Conservation (phyloP, 2,329 filamentous ascomycete genomes). For the Ophiocordyceps australis region DNA sequence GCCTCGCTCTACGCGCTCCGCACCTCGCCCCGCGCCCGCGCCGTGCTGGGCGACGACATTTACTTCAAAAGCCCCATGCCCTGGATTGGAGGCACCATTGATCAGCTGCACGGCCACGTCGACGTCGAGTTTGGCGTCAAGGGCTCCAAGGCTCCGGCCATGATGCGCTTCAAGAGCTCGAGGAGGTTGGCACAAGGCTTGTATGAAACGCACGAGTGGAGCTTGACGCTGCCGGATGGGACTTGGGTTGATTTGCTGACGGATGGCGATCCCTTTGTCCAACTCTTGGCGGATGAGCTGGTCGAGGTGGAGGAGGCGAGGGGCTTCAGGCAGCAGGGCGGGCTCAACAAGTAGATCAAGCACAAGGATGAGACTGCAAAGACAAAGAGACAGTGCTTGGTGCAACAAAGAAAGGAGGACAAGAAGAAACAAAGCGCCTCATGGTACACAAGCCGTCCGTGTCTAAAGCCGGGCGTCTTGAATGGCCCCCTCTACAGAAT, state of each 20-base stretch:
- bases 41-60: conserved; percentile 69
- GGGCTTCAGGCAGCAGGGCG: conserved; percentile 32
- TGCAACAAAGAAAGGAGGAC: not conserved
- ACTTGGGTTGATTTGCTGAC: conserved; percentile 50
- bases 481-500: too few species aligned
- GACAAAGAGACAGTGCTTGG: too few species aligned
- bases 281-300: conserved; percentile 16
- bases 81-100: conserved; percentile 76
- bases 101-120: conserved; percentile 82
- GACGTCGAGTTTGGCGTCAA: conserved; percentile 76
- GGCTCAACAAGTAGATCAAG: conserved; percentile 12
- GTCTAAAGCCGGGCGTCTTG: too few species aligned
- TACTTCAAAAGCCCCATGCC: conserved; percentile 65
- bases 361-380: not conserved
- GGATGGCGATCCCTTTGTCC: conserved; percentile 49
- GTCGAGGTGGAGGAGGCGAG: conserved; percentile 18
- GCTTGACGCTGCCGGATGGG: conserved; percentile 48
- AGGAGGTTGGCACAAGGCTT: conserved; percentile 39
- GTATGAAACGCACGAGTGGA: conserved; percentile 89
- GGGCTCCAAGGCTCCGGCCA: conserved; percentile 50
- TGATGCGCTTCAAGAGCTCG: conserved; percentile 66
- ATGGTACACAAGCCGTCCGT: too few species aligned
- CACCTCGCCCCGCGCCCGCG: conserved; percentile 56
- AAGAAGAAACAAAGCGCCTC: too few species aligned
- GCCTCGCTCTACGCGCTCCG: conserved; percentile 85